Evolutionary conservation across 768 basidiomycete species (phyloP).

Genomic region (Rhodotorula graminis): DNA sequence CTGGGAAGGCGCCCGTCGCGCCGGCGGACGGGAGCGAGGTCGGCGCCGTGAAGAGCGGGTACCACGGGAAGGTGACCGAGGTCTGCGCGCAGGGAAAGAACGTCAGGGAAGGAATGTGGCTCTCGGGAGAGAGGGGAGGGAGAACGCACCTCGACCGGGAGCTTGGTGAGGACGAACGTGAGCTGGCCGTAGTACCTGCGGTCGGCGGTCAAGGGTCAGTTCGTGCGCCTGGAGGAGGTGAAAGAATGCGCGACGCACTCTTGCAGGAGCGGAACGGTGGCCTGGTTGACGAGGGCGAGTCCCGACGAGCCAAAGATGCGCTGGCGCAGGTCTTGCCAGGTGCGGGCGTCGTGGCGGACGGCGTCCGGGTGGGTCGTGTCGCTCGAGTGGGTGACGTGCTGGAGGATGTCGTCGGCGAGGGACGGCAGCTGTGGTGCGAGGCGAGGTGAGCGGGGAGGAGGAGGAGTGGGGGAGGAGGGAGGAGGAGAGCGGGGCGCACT

Average conservation of each 20-base stretch:
- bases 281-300: not conserved
- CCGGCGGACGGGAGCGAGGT: slow-evolving; percentile 53
- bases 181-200: slow-evolving; percentile 87
- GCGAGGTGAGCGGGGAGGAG: not conserved
- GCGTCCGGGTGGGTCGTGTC: slow-evolving; percentile 13
- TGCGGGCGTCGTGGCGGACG: not conserved
- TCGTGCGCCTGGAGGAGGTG: accelerated
- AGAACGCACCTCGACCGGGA: slow-evolving; percentile 69
- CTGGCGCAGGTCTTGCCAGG: not conserved
- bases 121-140: too few species aligned
- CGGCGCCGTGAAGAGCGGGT: slow-evolving; percentile 32
- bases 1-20: slow-evolving; percentile 65
- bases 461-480: not conserved
- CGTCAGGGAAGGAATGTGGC: slow-evolving; percentile 9
- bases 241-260: not conserved
- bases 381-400: not conserved
- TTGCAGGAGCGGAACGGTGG: not conserved
- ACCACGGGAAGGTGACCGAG: slow-evolving; percentile 43
- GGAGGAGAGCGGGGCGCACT: not conserved
- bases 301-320: not conserved
- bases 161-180: slow-evolving; percentile 71
- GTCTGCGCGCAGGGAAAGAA: slow-evolving; percentile 40
- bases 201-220: not conserved
- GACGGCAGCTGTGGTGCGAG: not conserved
- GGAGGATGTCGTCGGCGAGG: slow-evolving; percentile 2